A percentile compares a stretch with the other conserved stretches of the same genome.
phyloP scores from a whole-genome alignment of 805 yeast species.

The Candida qinlingensis region DNA sequence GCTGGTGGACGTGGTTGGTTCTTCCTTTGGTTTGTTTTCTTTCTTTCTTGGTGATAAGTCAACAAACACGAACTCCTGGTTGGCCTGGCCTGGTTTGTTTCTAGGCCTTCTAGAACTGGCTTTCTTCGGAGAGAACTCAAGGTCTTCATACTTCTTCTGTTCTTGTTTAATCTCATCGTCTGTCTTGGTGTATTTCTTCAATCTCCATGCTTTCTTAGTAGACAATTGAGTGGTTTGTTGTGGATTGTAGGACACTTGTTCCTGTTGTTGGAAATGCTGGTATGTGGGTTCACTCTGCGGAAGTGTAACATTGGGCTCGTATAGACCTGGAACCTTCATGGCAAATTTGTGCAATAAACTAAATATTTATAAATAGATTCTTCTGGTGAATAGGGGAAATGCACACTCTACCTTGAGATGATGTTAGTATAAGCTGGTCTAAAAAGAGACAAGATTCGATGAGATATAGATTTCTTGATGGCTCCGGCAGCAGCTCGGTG shows the following conservation, averaged over 20 bases:
- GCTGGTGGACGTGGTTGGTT: not conserved
- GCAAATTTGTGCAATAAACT: too few species aligned
- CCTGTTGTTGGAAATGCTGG: not conserved
- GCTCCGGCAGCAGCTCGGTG: too few species aligned
- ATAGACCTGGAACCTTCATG: slow-evolving; percentile 5
- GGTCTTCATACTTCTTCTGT: slow-evolving; percentile 18
- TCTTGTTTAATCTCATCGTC: slow-evolving; percentile 21
- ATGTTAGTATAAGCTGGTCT: too few species aligned
- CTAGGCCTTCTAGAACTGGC: slow-evolving; percentile 22
- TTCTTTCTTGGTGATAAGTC: slow-evolving; percentile 26
- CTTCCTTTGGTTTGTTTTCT: slow-evolving; percentile 3
- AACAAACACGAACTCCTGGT: slow-evolving; percentile 26
- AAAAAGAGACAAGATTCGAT: too few species aligned
- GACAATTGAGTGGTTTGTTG: slow-evolving; percentile 6
- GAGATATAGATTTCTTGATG: too few species aligned
- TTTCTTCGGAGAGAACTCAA: slow-evolving; percentile 24
- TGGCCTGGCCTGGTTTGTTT: slow-evolving; percentile 19
- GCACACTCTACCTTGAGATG: too few species aligned
- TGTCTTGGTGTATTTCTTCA: slow-evolving; percentile 21
- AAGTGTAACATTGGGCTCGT: not conserved
- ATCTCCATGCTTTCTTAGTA: slow-evolving; percentile 24
- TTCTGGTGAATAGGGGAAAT: not conserved
- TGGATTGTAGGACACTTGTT: not conserved
- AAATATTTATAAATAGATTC: not conserved
- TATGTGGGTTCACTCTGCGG: not conserved